Conservation (phyloP, 768 basidiomycete species). For the Agrocybe pediades region DNA sequence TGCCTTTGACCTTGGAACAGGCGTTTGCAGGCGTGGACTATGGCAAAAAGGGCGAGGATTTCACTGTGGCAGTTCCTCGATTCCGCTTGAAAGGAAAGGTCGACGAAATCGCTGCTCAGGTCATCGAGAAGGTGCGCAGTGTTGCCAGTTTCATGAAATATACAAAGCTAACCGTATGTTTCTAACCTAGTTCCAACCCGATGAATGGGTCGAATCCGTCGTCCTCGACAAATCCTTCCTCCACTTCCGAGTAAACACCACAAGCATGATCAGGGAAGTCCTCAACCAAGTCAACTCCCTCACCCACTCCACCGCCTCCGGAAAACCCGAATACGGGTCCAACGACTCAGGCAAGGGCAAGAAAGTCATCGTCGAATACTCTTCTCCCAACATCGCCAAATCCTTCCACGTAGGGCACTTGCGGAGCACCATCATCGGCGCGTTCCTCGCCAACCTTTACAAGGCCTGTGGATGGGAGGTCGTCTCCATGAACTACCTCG, state of each 20-base stretch:
- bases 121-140: constrained; percentile 67
- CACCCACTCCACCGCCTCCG: constrained; percentile 61
- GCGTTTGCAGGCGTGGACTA: constrained; percentile 86
- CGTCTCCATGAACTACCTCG: constrained; percentile 90
- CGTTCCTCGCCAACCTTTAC: constrained; percentile 89
- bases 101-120: constrained; percentile 73
- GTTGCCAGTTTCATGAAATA: constrained; percentile 6
- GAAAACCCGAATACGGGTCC: constrained; percentile 76
- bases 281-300: constrained; percentile 75
- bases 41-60: constrained; percentile 93
- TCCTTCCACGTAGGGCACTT: constrained; percentile 98
- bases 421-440: constrained; percentile 98
- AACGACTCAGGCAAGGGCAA: constrained; percentile 80
- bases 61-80: constrained; percentile 88
- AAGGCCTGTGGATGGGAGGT: constrained; percentile 93
- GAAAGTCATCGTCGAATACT: constrained; percentile 87
- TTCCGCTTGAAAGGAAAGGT: constrained; percentile 86
- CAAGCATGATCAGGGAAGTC: constrained; percentile 63
- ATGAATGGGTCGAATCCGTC: constrained; percentile 75
- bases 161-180: not conserved
- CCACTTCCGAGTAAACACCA: constrained; percentile 72
- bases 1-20: constrained; percentile 73
- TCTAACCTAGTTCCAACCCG: constrained; percentile 80
- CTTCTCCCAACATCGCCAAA: constrained; percentile 97
- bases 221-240: constrained; percentile 79